A percentile compares a stretch with the other conserved stretches of the same genome.
phyloP scores from a whole-genome alignment of 75 land plant species.

The Pinus tabuliformis region DNA sequence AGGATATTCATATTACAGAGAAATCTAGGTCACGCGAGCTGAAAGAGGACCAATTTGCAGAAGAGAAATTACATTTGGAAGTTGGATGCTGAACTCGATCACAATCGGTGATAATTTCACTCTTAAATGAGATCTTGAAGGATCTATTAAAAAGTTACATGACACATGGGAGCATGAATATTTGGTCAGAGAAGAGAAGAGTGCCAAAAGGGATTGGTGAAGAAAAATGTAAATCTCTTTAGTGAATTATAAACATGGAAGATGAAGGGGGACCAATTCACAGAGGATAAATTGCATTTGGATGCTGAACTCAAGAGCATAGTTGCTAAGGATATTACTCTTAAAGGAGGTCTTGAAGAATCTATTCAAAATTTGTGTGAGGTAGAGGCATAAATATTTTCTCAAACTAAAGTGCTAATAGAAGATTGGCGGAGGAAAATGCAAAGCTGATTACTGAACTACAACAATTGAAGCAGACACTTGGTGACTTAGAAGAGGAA shows the following conservation, averaged over 20 bases:
- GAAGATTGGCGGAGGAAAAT: slow-evolving; percentile 4
- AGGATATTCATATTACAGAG: background rate
- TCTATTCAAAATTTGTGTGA: background rate
- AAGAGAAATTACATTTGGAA: background rate
- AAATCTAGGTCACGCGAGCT: background rate
- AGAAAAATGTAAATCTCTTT: slow-evolving; percentile 4
- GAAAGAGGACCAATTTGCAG: background rate
- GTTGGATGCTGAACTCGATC: background rate
- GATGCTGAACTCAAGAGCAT: background rate
- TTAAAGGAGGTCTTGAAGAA: background rate
- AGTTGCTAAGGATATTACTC: background rate
- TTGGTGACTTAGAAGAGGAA: background rate
- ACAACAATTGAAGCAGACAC: background rate
- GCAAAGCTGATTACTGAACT: background rate
- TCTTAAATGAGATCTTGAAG: background rate
- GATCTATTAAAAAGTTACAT: background rate
- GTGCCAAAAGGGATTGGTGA: background rate
- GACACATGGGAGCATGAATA: background rate
- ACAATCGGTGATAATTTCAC: background rate
- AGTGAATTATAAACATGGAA: background rate
- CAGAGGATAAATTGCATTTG: background rate
- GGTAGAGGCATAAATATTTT: background rate
- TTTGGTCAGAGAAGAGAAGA: background rate
- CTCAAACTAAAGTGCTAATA: background rate
- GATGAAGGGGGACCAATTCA: background rate